phyloP scores from a whole-genome alignment of 2,329 filamentous ascomycete genomes.

The Trichoderma sp. region DNA sequence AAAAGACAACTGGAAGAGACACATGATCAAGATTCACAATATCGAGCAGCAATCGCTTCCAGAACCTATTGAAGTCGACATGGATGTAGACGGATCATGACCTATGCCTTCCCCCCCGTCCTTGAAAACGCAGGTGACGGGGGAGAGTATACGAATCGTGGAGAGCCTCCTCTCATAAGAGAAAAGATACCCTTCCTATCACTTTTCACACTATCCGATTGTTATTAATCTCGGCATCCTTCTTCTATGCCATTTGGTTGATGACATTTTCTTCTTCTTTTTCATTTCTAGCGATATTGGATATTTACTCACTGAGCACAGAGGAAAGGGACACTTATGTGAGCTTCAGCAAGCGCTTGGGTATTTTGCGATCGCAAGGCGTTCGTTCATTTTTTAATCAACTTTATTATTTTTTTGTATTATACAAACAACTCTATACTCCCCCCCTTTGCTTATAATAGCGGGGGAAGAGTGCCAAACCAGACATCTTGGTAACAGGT shows the following conservation, averaged over 20 bases:
- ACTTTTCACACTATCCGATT: background rate
- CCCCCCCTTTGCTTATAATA: background rate
- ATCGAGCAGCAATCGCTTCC: slow-evolving; percentile 47
- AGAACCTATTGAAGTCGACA: slow-evolving; percentile 49
- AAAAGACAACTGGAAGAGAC: slow-evolving; percentile 66
- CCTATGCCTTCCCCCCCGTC: background rate
- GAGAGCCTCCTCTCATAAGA: background rate
- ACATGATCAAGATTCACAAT: slow-evolving; percentile 64
- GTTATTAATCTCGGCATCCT: background rate
- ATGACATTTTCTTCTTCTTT: background rate
- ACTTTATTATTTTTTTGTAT: slow-evolving; percentile 9
- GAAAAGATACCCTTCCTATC: background rate
- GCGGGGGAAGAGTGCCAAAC: background rate
- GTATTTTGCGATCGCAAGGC: slow-evolving; percentile 8
- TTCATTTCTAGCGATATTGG: slow-evolving; percentile 2
- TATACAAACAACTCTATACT: background rate
- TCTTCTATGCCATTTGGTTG: background rate
- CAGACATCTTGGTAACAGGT: background rate
- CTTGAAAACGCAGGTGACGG: background rate
- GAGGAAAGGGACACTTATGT: slow-evolving; percentile 12
- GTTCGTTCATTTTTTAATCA: slow-evolving; percentile 11
- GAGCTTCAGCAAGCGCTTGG: slow-evolving; percentile 19
- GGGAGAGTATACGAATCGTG: background rate
- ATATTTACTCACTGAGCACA: slow-evolving; percentile 3
- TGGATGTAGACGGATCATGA: slow-evolving; percentile 38